These are phyloP conservation scores for Cladophialophora yegresii DNA, from an alignment of 2,329 filamentous ascomycete species.

Conservation along the genomic window DNA sequence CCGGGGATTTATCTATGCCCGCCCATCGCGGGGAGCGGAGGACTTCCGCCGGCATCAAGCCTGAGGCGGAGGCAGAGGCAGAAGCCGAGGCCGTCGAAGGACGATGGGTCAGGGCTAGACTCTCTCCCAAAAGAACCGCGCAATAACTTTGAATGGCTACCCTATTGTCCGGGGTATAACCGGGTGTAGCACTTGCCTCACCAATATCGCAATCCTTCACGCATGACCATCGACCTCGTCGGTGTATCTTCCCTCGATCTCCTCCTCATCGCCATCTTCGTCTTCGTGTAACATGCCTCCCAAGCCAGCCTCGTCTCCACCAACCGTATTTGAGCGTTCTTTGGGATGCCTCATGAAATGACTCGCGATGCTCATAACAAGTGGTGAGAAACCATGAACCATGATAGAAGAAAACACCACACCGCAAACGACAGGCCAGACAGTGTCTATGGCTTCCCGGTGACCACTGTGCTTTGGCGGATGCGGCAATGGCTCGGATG, in stretches of 20 bases:
- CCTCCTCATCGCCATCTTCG: conserved; percentile 34
- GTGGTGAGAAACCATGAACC: conserved; percentile 57
- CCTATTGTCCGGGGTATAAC: not conserved
- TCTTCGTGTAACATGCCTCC: conserved; percentile 54
- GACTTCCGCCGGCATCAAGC: conserved; percentile 7
- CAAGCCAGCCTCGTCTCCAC: conserved; percentile 54
- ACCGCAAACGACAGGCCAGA: conserved; percentile 60
- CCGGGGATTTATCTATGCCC: conserved; percentile 26
- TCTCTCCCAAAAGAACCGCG: not conserved
- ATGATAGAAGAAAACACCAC: conserved; percentile 57
- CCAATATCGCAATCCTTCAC: not conserved
- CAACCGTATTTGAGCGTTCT: conserved; percentile 54
- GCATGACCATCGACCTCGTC: conserved; percentile 2
- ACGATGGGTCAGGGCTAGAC: not conserved
- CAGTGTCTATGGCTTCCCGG: conserved; percentile 47
- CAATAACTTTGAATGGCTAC: conserved; percentile 1
- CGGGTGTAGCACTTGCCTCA: not conserved
- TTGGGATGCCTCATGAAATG: conserved; percentile 52
- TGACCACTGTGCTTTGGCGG: conserved; percentile 45
- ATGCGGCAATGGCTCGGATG: conserved; percentile 48
- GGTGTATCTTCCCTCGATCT: conserved; percentile 2
- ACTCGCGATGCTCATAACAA: conserved; percentile 53
- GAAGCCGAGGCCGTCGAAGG: not conserved
- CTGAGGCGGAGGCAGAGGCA: conserved; percentile 2
- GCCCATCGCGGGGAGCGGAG: conserved; percentile 10